Conservation (phyloP, 2,329 filamentous ascomycete species). For the Lithohypha guttulata region DNA sequence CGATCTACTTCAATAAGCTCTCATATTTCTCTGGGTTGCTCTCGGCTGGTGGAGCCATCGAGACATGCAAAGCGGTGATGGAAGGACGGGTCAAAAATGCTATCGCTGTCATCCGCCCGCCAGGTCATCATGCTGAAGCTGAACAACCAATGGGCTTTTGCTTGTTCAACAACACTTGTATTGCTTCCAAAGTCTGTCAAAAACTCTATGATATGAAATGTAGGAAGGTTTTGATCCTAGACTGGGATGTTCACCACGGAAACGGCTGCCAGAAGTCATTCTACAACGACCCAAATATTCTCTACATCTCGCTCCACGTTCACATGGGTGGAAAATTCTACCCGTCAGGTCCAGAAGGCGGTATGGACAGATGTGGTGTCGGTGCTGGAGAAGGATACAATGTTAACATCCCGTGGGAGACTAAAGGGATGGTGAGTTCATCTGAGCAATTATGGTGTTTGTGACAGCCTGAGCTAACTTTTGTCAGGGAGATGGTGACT, state of each 20-base stretch:
- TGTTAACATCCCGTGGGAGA: slow-evolving; percentile 59
- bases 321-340: slow-evolving; percentile 79
- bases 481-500: slow-evolving; percentile 94
- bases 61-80: slow-evolving; percentile 87
- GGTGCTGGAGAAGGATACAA: slow-evolving; percentile 51
- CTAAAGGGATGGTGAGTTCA: slow-evolving; percentile 68
- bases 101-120: slow-evolving; percentile 88
- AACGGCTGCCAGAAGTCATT: slow-evolving; percentile 97
- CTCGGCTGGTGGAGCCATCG: slow-evolving; percentile 85
- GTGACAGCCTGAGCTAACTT: no score
- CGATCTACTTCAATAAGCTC: slow-evolving; percentile 71
- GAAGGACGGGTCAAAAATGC: slow-evolving; percentile 78
- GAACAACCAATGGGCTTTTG: slow-evolving; percentile 87
- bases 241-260: slow-evolving; percentile 66
- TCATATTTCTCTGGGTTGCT: slow-evolving; percentile 72
- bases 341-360: slow-evolving; percentile 51
- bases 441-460: no score
- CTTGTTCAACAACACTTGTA: slow-evolving; percentile 93
- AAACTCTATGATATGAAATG: slow-evolving; percentile 66
- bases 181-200: slow-evolving; percentile 83
- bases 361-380: slow-evolving; percentile 49
- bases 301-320: slow-evolving; percentile 92
- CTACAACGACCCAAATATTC: slow-evolving; percentile 83
- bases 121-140: slow-evolving; percentile 87
- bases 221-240: slow-evolving; percentile 81